A percentile compares a stretch with the other conserved stretches of the same genome.
Evolutionary conservation across 768 basidiomycete species (phyloP).

Genomic region (Hortiboletus flavorubellus): DNA sequence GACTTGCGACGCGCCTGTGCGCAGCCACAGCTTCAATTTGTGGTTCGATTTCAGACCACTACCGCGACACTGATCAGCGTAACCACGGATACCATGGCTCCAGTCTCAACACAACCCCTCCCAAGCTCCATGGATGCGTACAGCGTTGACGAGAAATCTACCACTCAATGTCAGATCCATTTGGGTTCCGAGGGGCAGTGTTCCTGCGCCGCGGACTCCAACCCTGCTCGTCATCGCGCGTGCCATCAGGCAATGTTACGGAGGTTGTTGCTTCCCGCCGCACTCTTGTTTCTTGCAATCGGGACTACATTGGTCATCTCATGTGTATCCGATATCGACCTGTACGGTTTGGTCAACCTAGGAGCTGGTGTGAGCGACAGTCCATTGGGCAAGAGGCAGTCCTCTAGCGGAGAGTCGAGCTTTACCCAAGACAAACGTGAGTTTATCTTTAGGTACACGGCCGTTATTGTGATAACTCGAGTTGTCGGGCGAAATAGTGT

Average conservation of each 20-base stretch:
- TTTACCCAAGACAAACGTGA: conserved; percentile 45
- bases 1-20: background rate
- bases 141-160: conserved; percentile 13
- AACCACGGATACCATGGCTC: conserved; percentile 24
- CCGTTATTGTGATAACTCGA: background rate
- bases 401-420: conserved; percentile 16
- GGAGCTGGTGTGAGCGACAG: conserved; percentile 32
- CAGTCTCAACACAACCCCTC: conserved; percentile 27
- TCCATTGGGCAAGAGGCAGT: conserved; percentile 27
- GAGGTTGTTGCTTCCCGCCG: conserved; percentile 35
- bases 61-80: conserved; percentile 5
- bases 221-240: conserved; percentile 25
- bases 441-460: conserved; percentile 10
- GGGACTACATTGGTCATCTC: conserved; percentile 32
- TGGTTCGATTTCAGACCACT: background rate
- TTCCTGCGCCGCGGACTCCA: conserved; percentile 17
- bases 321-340: conserved; percentile 27
- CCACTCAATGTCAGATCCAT: conserved; percentile 26
- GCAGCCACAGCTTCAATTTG: background rate
- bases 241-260: conserved; percentile 33
- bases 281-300: conserved; percentile 31
- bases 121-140: conserved; percentile 23
- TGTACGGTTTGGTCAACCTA: conserved; percentile 20
- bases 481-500: conserved; percentile 37
- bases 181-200: conserved; percentile 18